Evolutionary conservation across 805 yeast species (phyloP).

Genomic region (Wickerhamomyces hampshirensis): DNA sequence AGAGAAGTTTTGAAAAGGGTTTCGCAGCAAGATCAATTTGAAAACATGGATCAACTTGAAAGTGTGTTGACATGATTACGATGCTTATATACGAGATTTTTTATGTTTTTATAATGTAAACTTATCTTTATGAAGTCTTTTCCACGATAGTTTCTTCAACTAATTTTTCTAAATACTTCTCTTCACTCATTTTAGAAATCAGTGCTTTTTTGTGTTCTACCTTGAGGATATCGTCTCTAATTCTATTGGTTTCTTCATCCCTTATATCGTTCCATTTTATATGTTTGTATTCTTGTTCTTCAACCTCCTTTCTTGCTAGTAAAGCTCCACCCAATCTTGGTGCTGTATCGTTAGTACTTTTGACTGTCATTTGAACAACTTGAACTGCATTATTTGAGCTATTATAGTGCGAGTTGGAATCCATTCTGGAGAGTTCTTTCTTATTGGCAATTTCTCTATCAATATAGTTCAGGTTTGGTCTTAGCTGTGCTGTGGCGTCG

Average conservation of each 20-base stretch:
- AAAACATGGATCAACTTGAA: slow-evolving; percentile 62
- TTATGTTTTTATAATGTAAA: too few relatives aligned
- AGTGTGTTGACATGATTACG: slow-evolving; percentile 31
- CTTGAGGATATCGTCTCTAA: slow-evolving; percentile 22
- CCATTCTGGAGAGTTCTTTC: slow-evolving; percentile 37
- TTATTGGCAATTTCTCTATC: slow-evolving; percentile 51
- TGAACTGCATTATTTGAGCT: slow-evolving; percentile 39
- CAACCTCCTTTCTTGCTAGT: slow-evolving; percentile 54
- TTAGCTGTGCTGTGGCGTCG: slow-evolving; percentile 64
- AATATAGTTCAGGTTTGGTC: slow-evolving; percentile 78
- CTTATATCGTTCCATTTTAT: slow-evolving; percentile 43
- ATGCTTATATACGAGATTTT: too few relatives aligned
- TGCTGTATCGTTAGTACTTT: slow-evolving; percentile 49
- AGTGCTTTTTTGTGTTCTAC: slow-evolving; percentile 21
- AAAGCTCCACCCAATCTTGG: slow-evolving; percentile 70
- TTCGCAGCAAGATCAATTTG: slow-evolving; percentile 82
- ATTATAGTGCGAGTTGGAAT: slow-evolving; percentile 31
- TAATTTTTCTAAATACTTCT: slow-evolving; percentile 30
- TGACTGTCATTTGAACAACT: slow-evolving; percentile 75
- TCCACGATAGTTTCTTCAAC: slow-evolving; percentile 22
- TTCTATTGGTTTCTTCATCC: slow-evolving; percentile 25
- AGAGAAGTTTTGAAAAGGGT: slow-evolving; percentile 75
- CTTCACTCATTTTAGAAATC: slow-evolving; percentile 22
- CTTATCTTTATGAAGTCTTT: too few relatives aligned
- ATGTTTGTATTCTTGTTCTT: slow-evolving; percentile 48